Evolutionary conservation across 208 protist species (phyloP), one percentile per base, ranked within the genome.

Genomic region (Trypanosoma mega): DNA sequence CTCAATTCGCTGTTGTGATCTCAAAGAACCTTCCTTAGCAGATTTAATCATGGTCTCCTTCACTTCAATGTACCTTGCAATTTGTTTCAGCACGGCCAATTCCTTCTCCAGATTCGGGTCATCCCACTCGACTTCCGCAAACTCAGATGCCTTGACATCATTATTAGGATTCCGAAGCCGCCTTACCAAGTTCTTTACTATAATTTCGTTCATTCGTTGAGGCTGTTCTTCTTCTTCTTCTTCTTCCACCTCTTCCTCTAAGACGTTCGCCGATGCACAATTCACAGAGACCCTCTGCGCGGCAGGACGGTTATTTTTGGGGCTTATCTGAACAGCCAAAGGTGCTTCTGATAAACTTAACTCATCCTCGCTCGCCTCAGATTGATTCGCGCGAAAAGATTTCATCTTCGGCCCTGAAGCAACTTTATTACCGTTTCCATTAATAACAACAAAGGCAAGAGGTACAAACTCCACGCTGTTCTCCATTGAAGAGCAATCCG

Each of bases 401-500:
- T 33, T 23, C 7, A 7, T 11, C 27, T 58, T 50, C 8, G 23
- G 18, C 21, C 37, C 49, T 34, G 20, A 41, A n/a, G n/a, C 30
- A 6, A n/a, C 34, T 21, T 11, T 51, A 20, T 18, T 1, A 2
- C 71, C 59, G 18, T 69, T 68, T 27, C 78, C 67, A 4, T 74
- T 78, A 41, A 85, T 58, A 47, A 81, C 58, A 7, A 62, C 64
- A 54, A 90, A 87, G 0, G 56, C 65, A 24, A 90, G 60, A 39
- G 84, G 80, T 9, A 72, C 60, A 67, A 74, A 90, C 34, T 82
- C 69, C 33, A 69, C 72, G 37, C 84, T 82, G 50, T 75, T 85
- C 33, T 90, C 76, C 78, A 54, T 8, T n/a, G 39, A 65, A 6
- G 36, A 60, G 16, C 52, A 74, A 18, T 72, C 63, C 0, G 68